These are phyloP conservation scores for Leccinellum rugosiceps DNA, from an alignment of 768 basidiomycete genomes.

Conservation along the genomic window DNA sequence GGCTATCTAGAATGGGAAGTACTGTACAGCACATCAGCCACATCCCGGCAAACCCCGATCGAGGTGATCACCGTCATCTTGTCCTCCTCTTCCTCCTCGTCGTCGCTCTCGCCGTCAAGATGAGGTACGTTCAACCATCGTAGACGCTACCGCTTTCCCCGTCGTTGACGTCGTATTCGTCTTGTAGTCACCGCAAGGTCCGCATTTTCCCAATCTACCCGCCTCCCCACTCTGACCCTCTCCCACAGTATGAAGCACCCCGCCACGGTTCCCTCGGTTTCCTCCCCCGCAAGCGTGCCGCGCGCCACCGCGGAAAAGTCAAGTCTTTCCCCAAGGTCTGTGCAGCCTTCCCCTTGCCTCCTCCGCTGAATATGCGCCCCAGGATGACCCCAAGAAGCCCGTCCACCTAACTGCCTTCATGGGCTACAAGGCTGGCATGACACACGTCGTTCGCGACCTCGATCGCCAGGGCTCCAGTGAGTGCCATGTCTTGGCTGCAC, in stretches of 20 bases:
- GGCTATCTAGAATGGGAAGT: slow-evolving; percentile 10
- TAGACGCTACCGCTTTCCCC: neutral
- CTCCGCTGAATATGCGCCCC: slow-evolving; percentile 8
- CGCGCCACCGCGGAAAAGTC: slow-evolving; percentile 97
- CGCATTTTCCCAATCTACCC: slow-evolving; percentile 21
- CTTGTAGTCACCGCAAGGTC: slow-evolving; percentile 84
- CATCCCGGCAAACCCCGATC: slow-evolving; percentile 26
- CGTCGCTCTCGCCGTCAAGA: slow-evolving; percentile 39
- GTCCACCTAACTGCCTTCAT: slow-evolving; percentile 97
- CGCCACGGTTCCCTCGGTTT: slow-evolving; percentile 98
- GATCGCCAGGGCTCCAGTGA: slow-evolving; percentile 98
- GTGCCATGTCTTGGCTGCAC: slow-evolving; percentile 32
- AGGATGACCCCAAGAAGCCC: slow-evolving; percentile 99
- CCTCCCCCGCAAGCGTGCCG: slow-evolving; percentile 94
- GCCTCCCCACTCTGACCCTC: slow-evolving; percentile 14
- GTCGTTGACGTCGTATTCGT: neutral
- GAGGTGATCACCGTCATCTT: slow-evolving; percentile 3
- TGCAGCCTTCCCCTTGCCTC: neutral
- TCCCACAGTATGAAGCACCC: slow-evolving; percentile 88
- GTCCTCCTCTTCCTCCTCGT: slow-evolving; percentile 8
- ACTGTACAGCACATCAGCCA: slow-evolving; percentile 35
- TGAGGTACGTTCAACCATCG: slow-evolving; percentile 52
- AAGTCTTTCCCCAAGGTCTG: slow-evolving; percentile 98
- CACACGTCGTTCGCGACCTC: slow-evolving; percentile 97
- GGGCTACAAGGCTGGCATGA: slow-evolving; percentile 99